A percentile compares a stretch with the other conserved stretches of the same genome.
These are phyloP conservation scores for Solidago caesia DNA, from an alignment of 129 eudicot genomes.

Conservation along the genomic window DNA sequence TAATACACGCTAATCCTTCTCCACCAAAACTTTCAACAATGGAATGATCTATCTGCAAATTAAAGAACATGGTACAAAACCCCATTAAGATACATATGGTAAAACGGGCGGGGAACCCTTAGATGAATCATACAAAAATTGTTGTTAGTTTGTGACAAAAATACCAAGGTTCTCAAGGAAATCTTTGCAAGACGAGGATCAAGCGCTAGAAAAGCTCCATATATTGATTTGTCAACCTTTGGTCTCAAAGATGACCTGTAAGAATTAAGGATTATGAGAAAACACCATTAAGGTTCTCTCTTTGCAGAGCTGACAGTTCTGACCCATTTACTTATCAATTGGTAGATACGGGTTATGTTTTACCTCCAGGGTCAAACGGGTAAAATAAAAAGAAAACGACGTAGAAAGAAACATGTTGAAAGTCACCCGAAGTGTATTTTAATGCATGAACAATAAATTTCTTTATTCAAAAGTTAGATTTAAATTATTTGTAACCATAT, in stretches of 20 bases:
- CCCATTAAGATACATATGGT: background rate
- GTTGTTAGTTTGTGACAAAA: background rate
- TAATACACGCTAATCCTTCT: slow-evolving; percentile 51
- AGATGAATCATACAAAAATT: background rate
- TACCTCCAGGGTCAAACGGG: background rate
- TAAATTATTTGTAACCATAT: background rate
- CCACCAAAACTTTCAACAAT: slow-evolving; percentile 62
- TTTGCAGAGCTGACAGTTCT: background rate
- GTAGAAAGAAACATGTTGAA: background rate
- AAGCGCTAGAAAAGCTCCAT: slow-evolving; percentile 49
- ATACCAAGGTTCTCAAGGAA: slow-evolving; percentile 53
- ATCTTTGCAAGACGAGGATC: slow-evolving; percentile 41
- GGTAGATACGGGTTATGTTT: background rate
- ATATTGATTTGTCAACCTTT: slow-evolving; percentile 31
- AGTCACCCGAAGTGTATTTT: background rate
- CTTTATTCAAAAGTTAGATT: background rate
- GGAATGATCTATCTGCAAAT: slow-evolving; percentile 60
- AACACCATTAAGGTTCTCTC: background rate
- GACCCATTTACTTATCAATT: background rate
- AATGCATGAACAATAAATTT: background rate
- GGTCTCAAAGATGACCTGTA: slow-evolving; percentile 53
- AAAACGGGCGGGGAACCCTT: background rate
- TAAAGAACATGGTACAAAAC: background rate
- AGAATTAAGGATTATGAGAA: background rate
- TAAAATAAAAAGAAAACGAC: background rate